Evolutionary conservation across 2,329 filamentous ascomycete species (phyloP), one percentile per base, ranked within the genome.

Genomic region (Ophiostoma sp.): DNA sequence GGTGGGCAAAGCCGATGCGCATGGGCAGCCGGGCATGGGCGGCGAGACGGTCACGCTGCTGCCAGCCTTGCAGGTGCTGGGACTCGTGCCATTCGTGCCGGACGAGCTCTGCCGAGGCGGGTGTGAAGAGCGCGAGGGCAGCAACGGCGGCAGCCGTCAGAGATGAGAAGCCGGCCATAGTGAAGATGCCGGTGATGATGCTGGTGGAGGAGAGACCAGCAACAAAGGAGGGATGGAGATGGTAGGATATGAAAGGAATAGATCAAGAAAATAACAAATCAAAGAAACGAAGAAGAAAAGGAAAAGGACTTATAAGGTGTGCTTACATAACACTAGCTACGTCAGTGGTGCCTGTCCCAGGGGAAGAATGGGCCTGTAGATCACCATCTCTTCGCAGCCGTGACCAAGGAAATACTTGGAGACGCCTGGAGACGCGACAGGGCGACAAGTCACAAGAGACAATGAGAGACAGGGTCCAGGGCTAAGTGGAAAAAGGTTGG

Each of bases 1-100:
- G 70, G 68, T 75, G 74, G 66, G 69, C 68, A n/a, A 73, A 70
- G 9, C 72, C 72, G n/a, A 73, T 71, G 3, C 72, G 70, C 72
- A 73, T 73, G 18, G 72, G 72, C 64, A 73, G 68, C 40, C 69
- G 69, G 66, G 41, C 11, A 36, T 44, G 9, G 11, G 58, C 1
- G 16, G 45, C 5, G 4, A 69, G 38, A 9, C 55, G 65, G 38
- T 45, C 65, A 36, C 47, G 65, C 16, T 64, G 68, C 45, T 16
- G 18, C 68, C 68, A 69, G 11, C 68, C 68, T 12, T 47, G 11
- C 16, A 64, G n/a, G 55, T 67, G 68, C n/a, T 58, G 45, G 8
- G 68, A 16, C 36, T 69, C 65, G 36, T 67, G 65, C 65, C 65
- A 67, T 38, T 67, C 68, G n/a, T 67, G 68, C 45, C 65, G 65